phyloP scores from a whole-genome alignment of 2,329 filamentous ascomycete species.

The Exophiala mesophila region DNA sequence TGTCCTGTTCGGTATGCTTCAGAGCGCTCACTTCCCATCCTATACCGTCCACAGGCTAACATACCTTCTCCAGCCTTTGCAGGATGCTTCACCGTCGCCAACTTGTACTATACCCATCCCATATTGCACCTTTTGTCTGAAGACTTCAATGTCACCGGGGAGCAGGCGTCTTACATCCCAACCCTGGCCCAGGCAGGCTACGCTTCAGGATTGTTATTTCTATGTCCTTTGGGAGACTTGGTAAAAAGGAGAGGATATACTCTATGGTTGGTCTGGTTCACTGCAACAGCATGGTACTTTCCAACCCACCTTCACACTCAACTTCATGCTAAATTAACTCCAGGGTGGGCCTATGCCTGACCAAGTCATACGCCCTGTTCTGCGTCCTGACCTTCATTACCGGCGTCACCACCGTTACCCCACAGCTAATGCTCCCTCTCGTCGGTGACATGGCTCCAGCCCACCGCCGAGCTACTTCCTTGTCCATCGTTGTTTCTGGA shows the following conservation, averaged over 20 bases:
- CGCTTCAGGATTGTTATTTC: slow-evolving; percentile 64
- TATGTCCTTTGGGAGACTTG: slow-evolving; percentile 70
- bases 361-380: slow-evolving; percentile 60
- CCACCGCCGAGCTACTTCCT: slow-evolving; percentile 60
- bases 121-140: slow-evolving; percentile 69
- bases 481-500: slow-evolving; percentile 71
- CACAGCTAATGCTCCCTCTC: slow-evolving; percentile 72
- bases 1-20: slow-evolving; percentile 29
- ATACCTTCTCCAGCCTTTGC: slow-evolving; percentile 28
- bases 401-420: slow-evolving; percentile 72
- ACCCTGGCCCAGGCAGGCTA: slow-evolving; percentile 78
- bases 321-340: too few relatives aligned
- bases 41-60: slow-evolving; percentile 5
- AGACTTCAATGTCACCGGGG: slow-evolving; percentile 66
- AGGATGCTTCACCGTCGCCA: slow-evolving; percentile 66
- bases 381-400: slow-evolving; percentile 68
- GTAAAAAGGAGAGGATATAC: slow-evolving; percentile 63
- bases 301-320: too few relatives aligned
- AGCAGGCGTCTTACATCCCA: slow-evolving; percentile 62
- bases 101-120: slow-evolving; percentile 76
- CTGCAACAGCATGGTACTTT: slow-evolving; percentile 57
- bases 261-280: slow-evolving; percentile 61
- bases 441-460: slow-evolving; percentile 73
- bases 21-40: background rate
- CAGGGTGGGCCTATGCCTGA: slow-evolving; percentile 62